Evolutionary conservation across 306 rosid genomes (phyloP).

Genomic region (Gleditsia sinensis): DNA sequence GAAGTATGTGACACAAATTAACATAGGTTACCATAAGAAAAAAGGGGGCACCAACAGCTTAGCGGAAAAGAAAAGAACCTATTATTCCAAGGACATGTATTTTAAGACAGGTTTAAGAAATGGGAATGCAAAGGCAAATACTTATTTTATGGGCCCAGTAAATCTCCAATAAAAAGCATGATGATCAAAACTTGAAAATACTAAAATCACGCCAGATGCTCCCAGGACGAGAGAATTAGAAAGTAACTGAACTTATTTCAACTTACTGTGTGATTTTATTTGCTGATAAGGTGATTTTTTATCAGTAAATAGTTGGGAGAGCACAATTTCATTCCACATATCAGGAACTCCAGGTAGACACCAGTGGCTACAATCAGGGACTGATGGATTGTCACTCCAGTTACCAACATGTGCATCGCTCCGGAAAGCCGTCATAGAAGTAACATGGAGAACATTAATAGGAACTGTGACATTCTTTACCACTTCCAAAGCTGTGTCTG

Average conservation of each 20-base stretch:
- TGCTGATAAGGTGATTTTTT: conserved; percentile 35
- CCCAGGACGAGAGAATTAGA: not conserved
- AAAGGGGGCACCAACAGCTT: not conserved
- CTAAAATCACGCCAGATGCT: conserved; percentile 19
- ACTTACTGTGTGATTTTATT: conserved; percentile 40
- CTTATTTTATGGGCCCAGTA: conserved; percentile 7
- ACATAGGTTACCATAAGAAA: not conserved
- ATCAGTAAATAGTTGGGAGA: conserved; percentile 53
- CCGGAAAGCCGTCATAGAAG: conserved; percentile 75
- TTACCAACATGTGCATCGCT: conserved; percentile 80
- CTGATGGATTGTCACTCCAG: conserved; percentile 64
- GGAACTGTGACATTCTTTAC: conserved; percentile 54
- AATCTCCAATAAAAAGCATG: not conserved
- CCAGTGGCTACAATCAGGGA: conserved; percentile 87
- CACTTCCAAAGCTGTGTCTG: conserved; percentile 57
- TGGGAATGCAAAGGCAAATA: not conserved
- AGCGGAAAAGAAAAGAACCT: not conserved
- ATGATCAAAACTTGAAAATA: not conserved
- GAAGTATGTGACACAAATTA: not conserved
- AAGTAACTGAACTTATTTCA: conserved; percentile 1
- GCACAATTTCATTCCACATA: conserved; percentile 76
- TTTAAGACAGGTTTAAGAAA: not conserved
- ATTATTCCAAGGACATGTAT: not conserved
- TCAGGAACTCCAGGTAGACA: conserved; percentile 90
- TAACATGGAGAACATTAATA: conserved; percentile 59